phyloP scores from a whole-genome alignment of 2,329 filamentous ascomycete species.

The Apiospora rasikravindrae region DNA sequence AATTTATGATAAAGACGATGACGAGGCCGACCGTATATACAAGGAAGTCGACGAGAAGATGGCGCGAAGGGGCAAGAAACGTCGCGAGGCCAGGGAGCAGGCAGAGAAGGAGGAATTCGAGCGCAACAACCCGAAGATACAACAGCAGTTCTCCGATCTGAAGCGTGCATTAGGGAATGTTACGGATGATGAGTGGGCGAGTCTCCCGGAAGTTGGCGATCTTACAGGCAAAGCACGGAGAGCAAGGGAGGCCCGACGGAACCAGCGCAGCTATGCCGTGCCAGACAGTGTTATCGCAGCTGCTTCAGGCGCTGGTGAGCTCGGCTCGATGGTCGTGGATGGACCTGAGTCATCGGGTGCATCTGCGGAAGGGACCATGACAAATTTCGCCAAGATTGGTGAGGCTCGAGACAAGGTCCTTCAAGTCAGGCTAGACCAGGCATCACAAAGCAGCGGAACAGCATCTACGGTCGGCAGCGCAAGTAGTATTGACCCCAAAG shows the following conservation, averaged over 20 bases:
- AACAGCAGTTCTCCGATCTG: slow-evolving; percentile 95
- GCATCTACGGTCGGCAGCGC: slow-evolving; percentile 79
- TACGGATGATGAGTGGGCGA: slow-evolving; percentile 96
- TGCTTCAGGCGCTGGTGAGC: slow-evolving; percentile 78
- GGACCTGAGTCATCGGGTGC: slow-evolving; percentile 62
- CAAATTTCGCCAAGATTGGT: slow-evolving; percentile 97
- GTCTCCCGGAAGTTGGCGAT: slow-evolving; percentile 92
- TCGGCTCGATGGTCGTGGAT: slow-evolving; percentile 87
- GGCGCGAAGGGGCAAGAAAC: slow-evolving; percentile 83
- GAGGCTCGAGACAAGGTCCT: slow-evolving; percentile 95
- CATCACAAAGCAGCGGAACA: slow-evolving; percentile 67
- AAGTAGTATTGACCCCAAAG: slow-evolving; percentile 92
- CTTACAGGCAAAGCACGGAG: slow-evolving; percentile 92
- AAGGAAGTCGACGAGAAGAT: slow-evolving; percentile 96
- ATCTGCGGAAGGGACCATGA: slow-evolving; percentile 84
- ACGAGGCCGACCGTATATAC: slow-evolving; percentile 96
- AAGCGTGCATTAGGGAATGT: slow-evolving; percentile 89
- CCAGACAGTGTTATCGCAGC: slow-evolving; percentile 94
- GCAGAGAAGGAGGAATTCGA: slow-evolving; percentile 95
- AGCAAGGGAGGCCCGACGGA: slow-evolving; percentile 74
- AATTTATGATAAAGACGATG: slow-evolving; percentile 95
- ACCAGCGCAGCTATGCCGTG: slow-evolving; percentile 91
- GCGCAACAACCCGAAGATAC: slow-evolving; percentile 96
- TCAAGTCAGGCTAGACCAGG: slow-evolving; percentile 90
- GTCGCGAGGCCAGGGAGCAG: slow-evolving; percentile 93